Evolutionary conservation across 371 early-diverging fungal genomes (phyloP).

Genomic region (Mucor racemosus): DNA sequence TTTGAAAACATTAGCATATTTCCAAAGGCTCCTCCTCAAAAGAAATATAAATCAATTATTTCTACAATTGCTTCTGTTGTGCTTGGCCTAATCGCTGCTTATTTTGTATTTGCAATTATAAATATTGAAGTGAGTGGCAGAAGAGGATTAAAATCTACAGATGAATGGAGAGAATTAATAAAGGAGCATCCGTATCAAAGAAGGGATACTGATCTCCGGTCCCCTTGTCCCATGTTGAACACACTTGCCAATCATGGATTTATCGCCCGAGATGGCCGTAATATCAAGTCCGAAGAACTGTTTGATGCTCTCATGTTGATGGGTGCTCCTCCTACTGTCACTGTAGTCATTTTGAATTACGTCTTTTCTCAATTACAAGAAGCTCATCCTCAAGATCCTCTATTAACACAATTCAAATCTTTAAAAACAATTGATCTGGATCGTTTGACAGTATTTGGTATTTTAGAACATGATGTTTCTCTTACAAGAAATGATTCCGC

Average conservation of each 20-base stretch:
- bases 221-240: slow-evolving; percentile 48
- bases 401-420: slow-evolving; percentile 12
- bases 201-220: slow-evolving; percentile 23
- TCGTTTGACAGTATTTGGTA: slow-evolving; percentile 25
- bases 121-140: slow-evolving; percentile 20
- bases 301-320: slow-evolving; percentile 24
- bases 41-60: neutral
- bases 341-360: slow-evolving; percentile 13
- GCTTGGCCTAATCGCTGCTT: slow-evolving; percentile 14
- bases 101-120: slow-evolving; percentile 7
- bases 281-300: slow-evolving; percentile 34
- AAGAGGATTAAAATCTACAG: slow-evolving; percentile 9
- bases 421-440: slow-evolving; percentile 27
- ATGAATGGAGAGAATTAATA: slow-evolving; percentile 29
- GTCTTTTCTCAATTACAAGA: slow-evolving; percentile 26
- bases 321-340: slow-evolving; percentile 21
- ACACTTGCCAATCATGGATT: slow-evolving; percentile 50
- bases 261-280: slow-evolving; percentile 37
- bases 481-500: slow-evolving; percentile 33
- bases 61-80: slow-evolving; percentile 3
- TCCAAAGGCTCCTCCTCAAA: neutral
- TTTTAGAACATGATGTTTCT: slow-evolving; percentile 49
- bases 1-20: neutral
- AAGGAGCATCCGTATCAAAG: slow-evolving; percentile 34
- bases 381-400: slow-evolving; percentile 11